Conservation (phyloP, 208 protist genomes). For the Naegleria lovaniensis region DNA sequence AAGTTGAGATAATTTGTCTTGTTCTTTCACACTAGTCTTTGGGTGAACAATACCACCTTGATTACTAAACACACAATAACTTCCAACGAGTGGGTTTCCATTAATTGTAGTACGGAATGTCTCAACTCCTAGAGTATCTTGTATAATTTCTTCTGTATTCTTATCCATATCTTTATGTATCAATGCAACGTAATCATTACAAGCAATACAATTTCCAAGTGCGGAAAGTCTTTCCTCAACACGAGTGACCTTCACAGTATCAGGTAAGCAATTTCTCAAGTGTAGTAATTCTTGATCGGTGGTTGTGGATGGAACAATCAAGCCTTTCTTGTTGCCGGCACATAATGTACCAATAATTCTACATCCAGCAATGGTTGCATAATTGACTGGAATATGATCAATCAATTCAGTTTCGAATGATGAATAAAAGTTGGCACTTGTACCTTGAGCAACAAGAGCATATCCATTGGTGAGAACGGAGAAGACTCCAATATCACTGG, state of each 20-base stretch:
- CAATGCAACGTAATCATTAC: constrained; percentile 99
- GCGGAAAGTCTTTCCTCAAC: constrained; percentile 97
- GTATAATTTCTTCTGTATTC: constrained; percentile 99
- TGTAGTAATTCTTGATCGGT: constrained; percentile 99
- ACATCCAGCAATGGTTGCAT: constrained; percentile 88
- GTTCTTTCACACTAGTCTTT: constrained; percentile 90
- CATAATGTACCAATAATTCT: constrained; percentile 93
- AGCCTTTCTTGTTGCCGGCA: constrained; percentile 93
- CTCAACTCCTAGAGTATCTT: constrained; percentile 77
- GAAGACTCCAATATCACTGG: constrained; percentile 98
- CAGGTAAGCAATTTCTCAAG: constrained; percentile 97
- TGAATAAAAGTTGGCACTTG: constrained; percentile 96
- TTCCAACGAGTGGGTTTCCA: constrained; percentile 95
- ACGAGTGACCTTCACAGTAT: constrained; percentile 88
- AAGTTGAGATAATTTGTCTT: constrained; percentile 96
- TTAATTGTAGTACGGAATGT: constrained; percentile 75
- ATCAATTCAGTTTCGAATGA: constrained; percentile 96
- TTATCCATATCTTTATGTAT: constrained; percentile 97
- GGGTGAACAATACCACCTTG: constrained; percentile 94
- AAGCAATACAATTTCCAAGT: constrained; percentile 97
- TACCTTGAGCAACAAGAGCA: constrained; percentile 92
- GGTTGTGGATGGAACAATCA: constrained; percentile 95
- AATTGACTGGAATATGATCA: constrained; percentile 96
- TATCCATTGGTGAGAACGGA: constrained; percentile 97
- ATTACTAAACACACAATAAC: constrained; percentile 95